phyloP scores from a whole-genome alignment of 2,329 filamentous ascomycete genomes.

The Periconia macrospinosa region DNA sequence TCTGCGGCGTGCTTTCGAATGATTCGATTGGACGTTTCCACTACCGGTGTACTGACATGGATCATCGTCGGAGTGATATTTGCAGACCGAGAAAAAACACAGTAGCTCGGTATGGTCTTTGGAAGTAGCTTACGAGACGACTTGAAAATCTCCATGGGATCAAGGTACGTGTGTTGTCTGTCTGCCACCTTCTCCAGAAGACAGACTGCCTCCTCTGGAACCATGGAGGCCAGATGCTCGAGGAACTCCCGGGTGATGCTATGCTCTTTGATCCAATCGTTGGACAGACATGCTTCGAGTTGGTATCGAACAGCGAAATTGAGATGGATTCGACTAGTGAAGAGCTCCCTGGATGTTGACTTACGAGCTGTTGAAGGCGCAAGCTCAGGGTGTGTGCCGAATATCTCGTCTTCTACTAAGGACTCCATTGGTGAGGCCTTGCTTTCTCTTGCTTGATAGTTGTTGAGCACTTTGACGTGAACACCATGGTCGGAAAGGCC shows the following conservation, averaged over 20 bases:
- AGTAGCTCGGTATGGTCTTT: conserved; percentile 67
- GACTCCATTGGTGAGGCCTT: conserved; percentile 20
- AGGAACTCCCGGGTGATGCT: conserved; percentile 71
- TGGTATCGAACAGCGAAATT: conserved; percentile 80
- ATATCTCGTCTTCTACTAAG: conserved; percentile 34
- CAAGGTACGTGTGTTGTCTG: conserved; percentile 60
- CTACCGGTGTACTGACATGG: conserved; percentile 72
- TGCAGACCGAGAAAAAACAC: conserved; percentile 73
- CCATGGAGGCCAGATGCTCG: conserved; percentile 57
- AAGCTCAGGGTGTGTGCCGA: conserved; percentile 25
- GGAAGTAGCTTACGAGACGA: conserved; percentile 34
- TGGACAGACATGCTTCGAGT: conserved; percentile 89
- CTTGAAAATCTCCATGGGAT: conserved; percentile 75
- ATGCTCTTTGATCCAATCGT: conserved; percentile 74
- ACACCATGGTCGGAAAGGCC: conserved; percentile 76
- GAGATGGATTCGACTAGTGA: conserved; percentile 27
- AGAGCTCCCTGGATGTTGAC: conserved; percentile 32
- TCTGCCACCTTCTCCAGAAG: conserved; percentile 76
- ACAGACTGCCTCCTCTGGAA: conserved; percentile 58
- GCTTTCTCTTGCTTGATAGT: conserved; percentile 46
- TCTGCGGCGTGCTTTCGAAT: conserved; percentile 70
- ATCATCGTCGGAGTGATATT: conserved; percentile 83
- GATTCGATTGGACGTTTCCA: conserved; percentile 88
- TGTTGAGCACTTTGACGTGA: conserved; percentile 46
- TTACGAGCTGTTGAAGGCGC: conserved; percentile 3